Percentiles rank a stretch among this genome's conserved stretches.
Conservation (phyloP, 768 basidiomycete species). For the Agaricus sinodeliciosus region DNA sequence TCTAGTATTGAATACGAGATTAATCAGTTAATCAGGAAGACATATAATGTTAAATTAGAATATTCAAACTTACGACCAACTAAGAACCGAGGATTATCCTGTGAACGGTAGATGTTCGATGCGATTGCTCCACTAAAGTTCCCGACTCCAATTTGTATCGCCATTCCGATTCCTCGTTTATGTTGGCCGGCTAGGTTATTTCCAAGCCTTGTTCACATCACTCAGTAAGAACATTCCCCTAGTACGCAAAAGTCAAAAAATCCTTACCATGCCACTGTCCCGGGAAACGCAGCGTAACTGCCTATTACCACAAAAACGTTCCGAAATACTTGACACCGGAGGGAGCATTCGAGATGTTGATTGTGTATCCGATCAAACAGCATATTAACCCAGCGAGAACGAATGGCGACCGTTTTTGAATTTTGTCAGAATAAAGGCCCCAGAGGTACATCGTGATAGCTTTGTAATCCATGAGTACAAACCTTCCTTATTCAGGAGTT, state of each 20-base stretch:
- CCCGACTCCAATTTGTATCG: constrained; percentile 60
- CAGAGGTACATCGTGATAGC: constrained; percentile 46
- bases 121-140: constrained; percentile 63
- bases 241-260: neutral
- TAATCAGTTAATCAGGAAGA: neutral
- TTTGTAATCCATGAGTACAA: constrained; percentile 15
- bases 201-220: constrained; percentile 40
- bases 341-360: constrained; percentile 51
- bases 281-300: constrained; percentile 53
- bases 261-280: constrained; percentile 52
- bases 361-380: constrained; percentile 51
- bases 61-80: constrained; percentile 47
- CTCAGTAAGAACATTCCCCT: too few species aligned
- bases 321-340: constrained; percentile 64
- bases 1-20: constrained; percentile 32
- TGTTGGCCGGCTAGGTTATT: constrained; percentile 65
- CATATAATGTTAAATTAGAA: too few species aligned
- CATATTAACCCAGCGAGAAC: constrained; percentile 44
- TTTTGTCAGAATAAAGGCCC: constrained; percentile 53
- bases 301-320: constrained; percentile 64
- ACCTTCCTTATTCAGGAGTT: neutral
- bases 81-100: constrained; percentile 54
- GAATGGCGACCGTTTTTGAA: constrained; percentile 52
- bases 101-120: constrained; percentile 51
- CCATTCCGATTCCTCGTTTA: constrained; percentile 65